These are phyloP conservation scores for Tetradesmus obliquus DNA, from an alignment of 139 green algal species.

Conservation along the genomic window DNA sequence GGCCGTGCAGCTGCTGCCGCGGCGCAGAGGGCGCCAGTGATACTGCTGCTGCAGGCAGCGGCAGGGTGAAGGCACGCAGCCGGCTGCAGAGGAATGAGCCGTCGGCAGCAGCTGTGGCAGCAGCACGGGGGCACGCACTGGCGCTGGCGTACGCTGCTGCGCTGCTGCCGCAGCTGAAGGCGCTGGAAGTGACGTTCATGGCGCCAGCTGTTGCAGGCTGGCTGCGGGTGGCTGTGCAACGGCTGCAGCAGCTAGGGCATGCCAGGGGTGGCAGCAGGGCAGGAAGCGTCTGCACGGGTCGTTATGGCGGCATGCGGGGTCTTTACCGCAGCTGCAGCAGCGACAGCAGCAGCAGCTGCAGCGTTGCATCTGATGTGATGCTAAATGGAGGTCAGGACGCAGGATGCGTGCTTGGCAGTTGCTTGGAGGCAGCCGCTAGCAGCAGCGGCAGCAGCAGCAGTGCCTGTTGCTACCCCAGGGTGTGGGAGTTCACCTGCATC, in stretches of 20 bases:
- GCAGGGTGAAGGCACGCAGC: background rate
- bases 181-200: conserved; percentile 79
- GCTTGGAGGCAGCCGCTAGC: background rate
- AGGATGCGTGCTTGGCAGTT: background rate
- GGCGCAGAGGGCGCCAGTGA: background rate
- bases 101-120: conserved; percentile 30
- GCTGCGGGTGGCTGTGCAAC: background rate
- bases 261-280: background rate
- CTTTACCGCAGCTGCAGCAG: conserved; percentile 1
- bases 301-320: background rate
- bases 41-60: conserved; percentile 15
- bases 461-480: background rate
- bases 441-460: background rate
- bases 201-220: conserved; percentile 38
- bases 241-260: background rate
- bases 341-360: conserved; percentile 5
- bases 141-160: conserved; percentile 34
- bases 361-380: background rate
- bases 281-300: background rate
- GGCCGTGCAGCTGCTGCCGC: conserved; percentile 23
- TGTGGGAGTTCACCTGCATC: conserved; percentile 35
- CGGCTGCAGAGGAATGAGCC: conserved; percentile 4
- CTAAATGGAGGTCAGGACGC: background rate
- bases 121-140: conserved; percentile 3
- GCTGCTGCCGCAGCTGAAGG: conserved; percentile 58